phyloP scores from a whole-genome alignment of 306 rosid species.

The Phaseolus lunatus region DNA sequence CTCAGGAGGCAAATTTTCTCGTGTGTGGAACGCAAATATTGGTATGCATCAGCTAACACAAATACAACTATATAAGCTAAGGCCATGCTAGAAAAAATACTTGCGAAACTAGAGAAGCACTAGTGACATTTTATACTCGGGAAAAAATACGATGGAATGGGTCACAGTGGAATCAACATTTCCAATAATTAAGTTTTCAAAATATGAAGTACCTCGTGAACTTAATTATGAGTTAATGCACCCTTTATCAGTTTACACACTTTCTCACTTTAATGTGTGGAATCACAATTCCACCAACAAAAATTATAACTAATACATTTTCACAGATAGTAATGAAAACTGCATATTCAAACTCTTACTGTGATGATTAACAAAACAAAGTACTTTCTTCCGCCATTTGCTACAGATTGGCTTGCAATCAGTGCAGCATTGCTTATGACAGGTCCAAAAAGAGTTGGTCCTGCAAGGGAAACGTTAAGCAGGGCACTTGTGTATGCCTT shows the following conservation, averaged over 20 bases:
- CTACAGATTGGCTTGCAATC: slow-evolving; percentile 95
- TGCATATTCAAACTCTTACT: slow-evolving; percentile 58
- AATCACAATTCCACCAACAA: slow-evolving; percentile 14
- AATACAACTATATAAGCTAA: background rate
- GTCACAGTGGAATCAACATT: background rate
- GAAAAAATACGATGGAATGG: background rate
- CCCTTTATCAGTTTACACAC: background rate
- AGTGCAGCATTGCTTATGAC: slow-evolving; percentile 86
- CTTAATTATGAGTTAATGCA: background rate
- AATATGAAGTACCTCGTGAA: background rate
- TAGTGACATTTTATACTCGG: background rate
- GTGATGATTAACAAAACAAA: slow-evolving; percentile 93
- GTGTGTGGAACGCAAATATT: background rate
- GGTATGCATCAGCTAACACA: background rate
- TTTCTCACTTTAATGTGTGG: background rate
- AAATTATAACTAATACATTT: slow-evolving; percentile 11
- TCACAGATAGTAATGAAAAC: slow-evolving; percentile 22
- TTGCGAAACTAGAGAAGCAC: background rate
- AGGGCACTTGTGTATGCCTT: slow-evolving; percentile 95
- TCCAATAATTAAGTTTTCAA: background rate
- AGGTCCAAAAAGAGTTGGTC: slow-evolving; percentile 99
- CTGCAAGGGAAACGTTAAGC: slow-evolving; percentile 96
- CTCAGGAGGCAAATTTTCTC: background rate
- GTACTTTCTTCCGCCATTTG: slow-evolving; percentile 79
- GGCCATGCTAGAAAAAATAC: background rate